Conservation (phyloP, 2,329 filamentous ascomycete genomes). For the Paecilomyces sp. region DNA sequence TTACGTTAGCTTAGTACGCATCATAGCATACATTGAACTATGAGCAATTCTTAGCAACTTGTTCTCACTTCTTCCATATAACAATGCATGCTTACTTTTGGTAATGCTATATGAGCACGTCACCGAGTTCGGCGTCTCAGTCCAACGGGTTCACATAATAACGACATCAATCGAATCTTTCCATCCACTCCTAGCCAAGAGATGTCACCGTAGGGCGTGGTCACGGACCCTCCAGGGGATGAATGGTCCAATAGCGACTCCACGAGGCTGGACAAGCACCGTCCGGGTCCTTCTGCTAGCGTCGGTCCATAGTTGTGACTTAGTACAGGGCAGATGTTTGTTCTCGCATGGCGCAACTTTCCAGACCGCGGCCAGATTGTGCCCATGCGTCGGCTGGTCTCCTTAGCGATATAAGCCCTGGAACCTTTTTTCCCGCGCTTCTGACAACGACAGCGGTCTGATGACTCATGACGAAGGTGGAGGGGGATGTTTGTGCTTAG, state of each 20-base stretch:
- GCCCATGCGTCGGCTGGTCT: not conserved
- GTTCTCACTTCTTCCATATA: not conserved
- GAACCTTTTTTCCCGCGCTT: not conserved
- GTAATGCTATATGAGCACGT: not conserved
- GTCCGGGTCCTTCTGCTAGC: not conserved
- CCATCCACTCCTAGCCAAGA: not conserved
- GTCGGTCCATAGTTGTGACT: not conserved
- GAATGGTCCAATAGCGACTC: not conserved
- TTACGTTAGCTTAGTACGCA: not conserved
- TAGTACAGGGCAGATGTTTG: not conserved
- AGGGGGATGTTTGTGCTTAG: not conserved
- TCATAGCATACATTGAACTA: not conserved
- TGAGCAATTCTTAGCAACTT: too few relatives aligned
- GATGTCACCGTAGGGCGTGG: not conserved
- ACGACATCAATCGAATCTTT: not conserved
- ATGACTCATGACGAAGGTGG: not conserved
- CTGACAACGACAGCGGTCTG: not conserved
- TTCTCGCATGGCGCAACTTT: not conserved
- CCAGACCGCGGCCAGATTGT: not conserved
- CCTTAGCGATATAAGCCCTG: not conserved
- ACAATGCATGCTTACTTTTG: not conserved
- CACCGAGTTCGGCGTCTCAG: not conserved
- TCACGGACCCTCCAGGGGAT: not conserved
- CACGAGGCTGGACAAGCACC: not conserved
- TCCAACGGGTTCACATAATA: not conserved